phyloP scores from a whole-genome alignment of 176 grass and related monocot genomes.

The Aegilops sharonensis region DNA sequence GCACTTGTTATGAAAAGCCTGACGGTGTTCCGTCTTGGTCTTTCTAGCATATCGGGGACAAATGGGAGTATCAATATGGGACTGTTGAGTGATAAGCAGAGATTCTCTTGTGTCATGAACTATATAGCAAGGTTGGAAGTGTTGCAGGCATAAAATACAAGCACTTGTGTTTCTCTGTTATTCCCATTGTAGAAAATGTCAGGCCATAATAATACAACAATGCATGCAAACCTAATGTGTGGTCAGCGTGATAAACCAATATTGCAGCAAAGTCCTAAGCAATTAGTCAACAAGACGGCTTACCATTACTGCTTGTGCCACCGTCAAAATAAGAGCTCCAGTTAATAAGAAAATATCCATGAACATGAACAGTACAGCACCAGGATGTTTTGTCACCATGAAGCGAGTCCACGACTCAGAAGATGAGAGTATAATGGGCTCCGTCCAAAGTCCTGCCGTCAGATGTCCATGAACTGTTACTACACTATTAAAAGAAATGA shows the following conservation, averaged over 20 bases:
- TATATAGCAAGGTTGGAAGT: not conserved
- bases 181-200: slow-evolving; percentile 3
- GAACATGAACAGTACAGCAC: slow-evolving; percentile 71
- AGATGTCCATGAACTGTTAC: slow-evolving; percentile 24
- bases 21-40: not conserved
- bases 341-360: slow-evolving; percentile 68
- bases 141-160: slow-evolving; percentile 2
- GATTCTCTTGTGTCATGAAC: not conserved
- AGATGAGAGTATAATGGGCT: slow-evolving; percentile 51
- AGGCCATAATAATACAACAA: slow-evolving; percentile 20
- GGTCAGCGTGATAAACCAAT: not conserved
- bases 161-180: not conserved
- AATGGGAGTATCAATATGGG: not conserved
- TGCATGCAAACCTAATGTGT: not conserved
- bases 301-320: slow-evolving; percentile 75
- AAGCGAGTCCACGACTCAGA: slow-evolving; percentile 76
- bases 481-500: slow-evolving; percentile 26
- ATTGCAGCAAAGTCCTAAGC: not conserved
- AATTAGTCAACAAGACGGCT: slow-evolving; percentile 7
- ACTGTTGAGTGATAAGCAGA: not conserved
- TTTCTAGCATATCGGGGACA: not conserved
- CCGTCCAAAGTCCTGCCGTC: slow-evolving; percentile 75
- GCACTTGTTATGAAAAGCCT: slow-evolving; percentile 19
- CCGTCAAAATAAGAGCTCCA: slow-evolving; percentile 66
- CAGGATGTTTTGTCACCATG: slow-evolving; percentile 76